Evolutionary conservation across 1,139 yeast species (phyloP), one percentile per base, ranked within the genome.

Genomic region (Debaryomycetaceae sp.): DNA sequence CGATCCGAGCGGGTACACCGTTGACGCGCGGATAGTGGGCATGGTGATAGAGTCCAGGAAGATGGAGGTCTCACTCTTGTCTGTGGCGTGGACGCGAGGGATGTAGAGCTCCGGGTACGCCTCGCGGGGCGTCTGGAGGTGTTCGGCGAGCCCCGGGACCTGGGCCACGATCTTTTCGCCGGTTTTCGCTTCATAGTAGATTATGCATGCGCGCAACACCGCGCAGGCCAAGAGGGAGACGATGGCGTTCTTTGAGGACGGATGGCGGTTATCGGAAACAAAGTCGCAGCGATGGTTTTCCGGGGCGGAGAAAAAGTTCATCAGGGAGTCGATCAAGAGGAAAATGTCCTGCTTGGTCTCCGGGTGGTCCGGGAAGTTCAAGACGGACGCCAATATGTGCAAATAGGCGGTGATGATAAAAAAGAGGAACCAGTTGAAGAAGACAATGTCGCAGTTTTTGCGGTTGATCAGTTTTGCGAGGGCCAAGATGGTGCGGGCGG

Each of bases 361-460:
- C 1, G 48, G 42, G 12, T 46, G 40, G 4, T 42, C 41, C 1
- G 64, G 61, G 24, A 50, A 45, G 37, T 55, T 58, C 25, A 62
- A 39, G 24, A 60, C 49, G 12, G 53, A 45, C 0, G 60, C 54
- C 4, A 54, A 32, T 3, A 62, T 30, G 19, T 45, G 49, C 25
- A 61, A 44, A 31, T 49, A 58, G 2, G 68, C 68, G 15, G 55
- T 43, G 15, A 55, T 42, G 0, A 65, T 62, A 33, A 45, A 59
- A 30, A 47, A 51, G 22, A 51, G 34, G 18, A 53, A 36, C 66
- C 67, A 60, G 29, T 55, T 55, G 28, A 43, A 42, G 30, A 47
- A 55, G 1, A 61, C 43, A 16, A 44, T 35, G 1, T 55, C 44
- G 0, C 45, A 34, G 6, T 37, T 39, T 4, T 38, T 35, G 15